Evolutionary conservation across 768 basidiomycete genomes (phyloP).

Genomic region (Pholiota microspora): DNA sequence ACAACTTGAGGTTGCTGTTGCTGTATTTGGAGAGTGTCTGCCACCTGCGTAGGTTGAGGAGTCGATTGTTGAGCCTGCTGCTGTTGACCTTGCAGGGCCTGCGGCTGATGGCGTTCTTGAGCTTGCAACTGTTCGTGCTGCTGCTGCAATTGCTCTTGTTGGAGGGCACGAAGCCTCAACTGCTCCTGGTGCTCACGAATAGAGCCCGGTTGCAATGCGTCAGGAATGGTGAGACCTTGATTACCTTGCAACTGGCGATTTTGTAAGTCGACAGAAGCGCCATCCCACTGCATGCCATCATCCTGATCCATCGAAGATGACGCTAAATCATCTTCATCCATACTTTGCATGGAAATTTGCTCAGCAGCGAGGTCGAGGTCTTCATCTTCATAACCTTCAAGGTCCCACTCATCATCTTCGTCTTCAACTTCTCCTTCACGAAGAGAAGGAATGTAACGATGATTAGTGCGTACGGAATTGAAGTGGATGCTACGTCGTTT

Average conservation of each 20-base stretch:
- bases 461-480: constrained; percentile 61
- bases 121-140: constrained; percentile 30
- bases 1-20: constrained; percentile 27
- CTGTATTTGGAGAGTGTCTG: constrained; percentile 20
- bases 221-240: constrained; percentile 26
- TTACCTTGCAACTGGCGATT: constrained; percentile 19
- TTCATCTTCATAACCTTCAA: constrained; percentile 68
- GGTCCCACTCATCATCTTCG: constrained; percentile 64
- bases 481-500: constrained; percentile 64
- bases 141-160: constrained; percentile 23
- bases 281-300: constrained; percentile 90
- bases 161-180: constrained; percentile 5
- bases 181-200: constrained; percentile 29
- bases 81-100: constrained; percentile 30
- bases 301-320: constrained; percentile 58
- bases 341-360: constrained; percentile 36
- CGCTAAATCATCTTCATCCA: constrained; percentile 29
- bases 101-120: constrained; percentile 22
- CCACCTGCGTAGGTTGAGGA: constrained; percentile 16
- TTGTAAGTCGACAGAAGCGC: constrained; percentile 51
- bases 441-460: constrained; percentile 78
- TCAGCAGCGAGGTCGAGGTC: constrained; percentile 63
- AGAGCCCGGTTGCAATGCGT: constrained; percentile 32
- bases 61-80: constrained; percentile 27
- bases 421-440: constrained; percentile 82